Conservation (phyloP, 2,329 filamentous ascomycete species). For the Fusarium verrucosum region DNA sequence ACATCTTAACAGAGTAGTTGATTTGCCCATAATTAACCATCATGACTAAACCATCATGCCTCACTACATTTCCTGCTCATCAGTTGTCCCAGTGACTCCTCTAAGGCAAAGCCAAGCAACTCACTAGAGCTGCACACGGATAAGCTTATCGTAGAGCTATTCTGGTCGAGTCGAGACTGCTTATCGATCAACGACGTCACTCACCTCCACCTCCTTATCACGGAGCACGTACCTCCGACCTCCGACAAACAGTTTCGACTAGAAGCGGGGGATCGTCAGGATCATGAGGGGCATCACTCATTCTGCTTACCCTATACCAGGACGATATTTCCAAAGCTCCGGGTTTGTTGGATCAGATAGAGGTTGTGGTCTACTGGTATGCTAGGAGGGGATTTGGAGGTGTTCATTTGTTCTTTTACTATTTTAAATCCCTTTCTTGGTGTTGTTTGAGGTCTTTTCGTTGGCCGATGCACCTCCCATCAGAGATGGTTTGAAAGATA, state of each 20-base stretch:
- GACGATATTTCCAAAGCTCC: background rate
- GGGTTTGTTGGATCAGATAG: background rate
- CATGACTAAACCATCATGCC: background rate
- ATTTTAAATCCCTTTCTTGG: background rate
- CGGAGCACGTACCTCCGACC: too few relatives aligned
- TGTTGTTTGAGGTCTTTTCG: background rate
- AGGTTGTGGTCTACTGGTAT: background rate
- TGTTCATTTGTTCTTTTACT: background rate
- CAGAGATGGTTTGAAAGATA: background rate
- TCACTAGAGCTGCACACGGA: slow-evolving; percentile 16
- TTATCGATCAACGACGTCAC: slow-evolving; percentile 31
- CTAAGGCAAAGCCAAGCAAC: slow-evolving; percentile 9
- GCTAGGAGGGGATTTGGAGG: background rate
- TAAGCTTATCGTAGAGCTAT: slow-evolving; percentile 37
- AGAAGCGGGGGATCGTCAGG: slow-evolving; percentile 36
- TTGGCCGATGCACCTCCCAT: background rate
- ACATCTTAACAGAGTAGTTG: background rate
- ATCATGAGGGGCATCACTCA: slow-evolving; percentile 26
- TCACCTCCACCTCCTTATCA: too few relatives aligned
- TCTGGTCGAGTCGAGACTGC: background rate
- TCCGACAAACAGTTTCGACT: slow-evolving; percentile 3
- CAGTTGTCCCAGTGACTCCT: background rate
- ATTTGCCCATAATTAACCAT: background rate
- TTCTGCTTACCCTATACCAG: slow-evolving; percentile 15
- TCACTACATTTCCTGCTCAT: background rate